Percentiles rank a stretch among this genome's conserved stretches.
These are phyloP conservation scores for Silene coronaria DNA, from an alignment of 179 eudicot species.

Conservation along the genomic window DNA sequence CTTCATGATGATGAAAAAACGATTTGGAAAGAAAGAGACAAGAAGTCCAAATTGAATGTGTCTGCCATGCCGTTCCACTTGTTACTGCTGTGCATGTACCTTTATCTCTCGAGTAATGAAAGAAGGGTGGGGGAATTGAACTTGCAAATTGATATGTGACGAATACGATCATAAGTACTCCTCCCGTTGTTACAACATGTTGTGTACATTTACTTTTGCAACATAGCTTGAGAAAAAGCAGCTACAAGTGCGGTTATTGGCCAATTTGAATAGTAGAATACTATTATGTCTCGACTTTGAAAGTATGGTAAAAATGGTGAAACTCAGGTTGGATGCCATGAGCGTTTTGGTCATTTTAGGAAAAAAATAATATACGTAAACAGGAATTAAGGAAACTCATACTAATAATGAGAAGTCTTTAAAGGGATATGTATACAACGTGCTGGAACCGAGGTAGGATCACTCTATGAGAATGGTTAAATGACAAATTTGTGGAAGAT, in stretches of 20 bases:
- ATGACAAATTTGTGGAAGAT: background rate
- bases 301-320: too few relatives aligned
- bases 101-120: background rate
- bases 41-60: constrained; percentile 4
- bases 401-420: background rate
- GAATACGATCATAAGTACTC: too few relatives aligned
- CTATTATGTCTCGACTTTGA: background rate
- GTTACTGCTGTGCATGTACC: constrained; percentile 1
- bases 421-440: background rate
- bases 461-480: background rate
- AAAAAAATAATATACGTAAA: background rate
- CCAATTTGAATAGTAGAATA: background rate
- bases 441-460: background rate
- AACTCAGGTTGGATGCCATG: background rate
- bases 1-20: background rate
- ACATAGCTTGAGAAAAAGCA: background rate
- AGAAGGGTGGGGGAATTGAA: background rate
- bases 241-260: background rate
- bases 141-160: background rate
- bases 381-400: too few relatives aligned
- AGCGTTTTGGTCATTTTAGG: background rate
- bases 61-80: background rate
- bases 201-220: background rate
- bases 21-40: background rate
- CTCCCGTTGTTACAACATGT: too few relatives aligned